Base-by-base conservation (phyloP, 768 basidiomycete genomes). In the Vishniacozyma victoriae region DNA sequence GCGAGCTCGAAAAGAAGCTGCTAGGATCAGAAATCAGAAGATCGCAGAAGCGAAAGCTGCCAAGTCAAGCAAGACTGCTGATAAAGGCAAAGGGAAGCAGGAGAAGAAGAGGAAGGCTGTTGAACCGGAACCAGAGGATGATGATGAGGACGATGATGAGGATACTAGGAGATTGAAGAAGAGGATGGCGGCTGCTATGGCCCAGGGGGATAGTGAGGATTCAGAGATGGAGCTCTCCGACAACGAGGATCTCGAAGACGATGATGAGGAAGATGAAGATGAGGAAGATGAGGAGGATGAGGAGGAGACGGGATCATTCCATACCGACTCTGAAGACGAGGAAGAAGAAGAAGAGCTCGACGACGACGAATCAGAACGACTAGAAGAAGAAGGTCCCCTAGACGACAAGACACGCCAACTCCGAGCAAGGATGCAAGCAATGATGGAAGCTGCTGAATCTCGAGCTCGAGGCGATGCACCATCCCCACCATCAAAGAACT, bases 121-220 rank as follows among this genome's bases (percentile, higher is more conserved):
- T n/a, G 40, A 20, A 5, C 50, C 41, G 11, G 43, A 43, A 12
- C 44, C 43, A 1, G 46, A 44, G 16, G 48, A 46, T 11, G 41
- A 35, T 3, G 44, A 46, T n/a, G 53, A 59, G 26, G 49, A 48
- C 35, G 57, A 59, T 35, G 52, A 54, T 48, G 49, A 50, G 14
- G 46, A 45, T 9, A 55, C 53, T 9, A 35, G 23, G 33, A 44
- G 41, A 37, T 33, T 51, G 24, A 42, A 44, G 36, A 41, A 23
- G 23, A 33, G 50, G 27, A 59, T 59, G 57, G 44, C 54, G 40
- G 53, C 44, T 25, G 53, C 53, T 5, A 59, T 59, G 57, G 55
- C 29, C 9, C 29, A 54, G 29, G 57, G 48, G 14, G 54, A 52
- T 4, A 50, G 55, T 33, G 29, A 33, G n/a, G 9, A 9, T n/a